Evolutionary conservation across 2,329 filamentous ascomycete genomes (phyloP).

Genomic region (Ceratocystis colombiana): DNA sequence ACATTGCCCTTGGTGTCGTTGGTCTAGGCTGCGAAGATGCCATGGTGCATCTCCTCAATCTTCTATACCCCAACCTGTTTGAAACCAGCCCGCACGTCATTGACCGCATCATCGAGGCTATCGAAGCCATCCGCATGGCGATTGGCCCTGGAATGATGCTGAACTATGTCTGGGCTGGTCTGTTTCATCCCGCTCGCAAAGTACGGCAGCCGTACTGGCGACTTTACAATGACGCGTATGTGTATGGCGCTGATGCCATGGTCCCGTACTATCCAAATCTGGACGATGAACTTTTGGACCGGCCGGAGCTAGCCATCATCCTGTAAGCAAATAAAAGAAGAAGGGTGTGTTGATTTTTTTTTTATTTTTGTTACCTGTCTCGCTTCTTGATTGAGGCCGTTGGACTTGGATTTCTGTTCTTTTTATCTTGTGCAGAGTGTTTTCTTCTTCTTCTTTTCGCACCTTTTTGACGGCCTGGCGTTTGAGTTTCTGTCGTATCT

Average conservation of each 20-base stretch:
- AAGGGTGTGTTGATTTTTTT: slow-evolving; percentile 22
- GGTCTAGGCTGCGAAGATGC: slow-evolving; percentile 95
- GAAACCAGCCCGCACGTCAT: slow-evolving; percentile 98
- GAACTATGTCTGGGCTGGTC: slow-evolving; percentile 96
- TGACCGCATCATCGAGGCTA: slow-evolving; percentile 92
- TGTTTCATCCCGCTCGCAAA: slow-evolving; percentile 95
- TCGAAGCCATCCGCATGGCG: slow-evolving; percentile 89
- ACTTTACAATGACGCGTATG: slow-evolving; percentile 93
- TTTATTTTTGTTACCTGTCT: slow-evolving; percentile 4
- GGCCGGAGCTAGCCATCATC: slow-evolving; percentile 74
- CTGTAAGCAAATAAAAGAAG: slow-evolving; percentile 43
- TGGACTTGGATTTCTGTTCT: neutral
- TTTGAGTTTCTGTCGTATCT: slow-evolving; percentile 14
- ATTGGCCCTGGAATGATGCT: slow-evolving; percentile 85
- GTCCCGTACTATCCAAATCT: slow-evolving; percentile 90
- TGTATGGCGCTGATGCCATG: slow-evolving; percentile 86
- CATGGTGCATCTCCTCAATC: slow-evolving; percentile 93
- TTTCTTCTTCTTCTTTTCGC: neutral
- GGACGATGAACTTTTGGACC: slow-evolving; percentile 66
- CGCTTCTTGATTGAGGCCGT: neutral
- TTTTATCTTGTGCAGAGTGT: neutral
- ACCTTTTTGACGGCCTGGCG: slow-evolving; percentile 12
- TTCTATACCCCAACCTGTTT: slow-evolving; percentile 93
- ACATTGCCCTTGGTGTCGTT: slow-evolving; percentile 94
- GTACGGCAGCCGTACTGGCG: slow-evolving; percentile 93